Evolutionary conservation across 768 basidiomycete genomes (phyloP).

Genomic region (Suillus subalutaceus): DNA sequence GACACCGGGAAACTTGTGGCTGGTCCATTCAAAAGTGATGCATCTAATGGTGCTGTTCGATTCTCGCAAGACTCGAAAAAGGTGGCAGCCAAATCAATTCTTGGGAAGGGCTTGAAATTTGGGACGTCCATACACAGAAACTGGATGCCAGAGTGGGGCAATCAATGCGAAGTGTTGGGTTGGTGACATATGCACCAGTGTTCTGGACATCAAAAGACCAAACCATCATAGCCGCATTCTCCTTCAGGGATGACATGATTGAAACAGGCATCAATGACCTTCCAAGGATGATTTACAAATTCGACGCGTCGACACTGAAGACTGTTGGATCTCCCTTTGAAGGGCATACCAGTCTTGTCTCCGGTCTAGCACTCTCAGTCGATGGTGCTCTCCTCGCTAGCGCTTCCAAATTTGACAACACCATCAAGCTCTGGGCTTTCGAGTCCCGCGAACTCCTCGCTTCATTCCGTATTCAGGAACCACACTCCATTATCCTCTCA

Average conservation of each 20-base stretch:
- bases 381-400: background rate
- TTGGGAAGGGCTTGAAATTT: background rate
- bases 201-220: background rate
- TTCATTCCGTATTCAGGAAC: background rate
- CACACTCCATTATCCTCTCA: background rate
- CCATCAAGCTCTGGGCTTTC: slow-evolving; percentile 1
- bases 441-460: background rate
- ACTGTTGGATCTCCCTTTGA: background rate
- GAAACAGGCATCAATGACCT: too few species aligned
- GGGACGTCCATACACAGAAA: background rate
- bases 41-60: background rate
- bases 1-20: background rate
- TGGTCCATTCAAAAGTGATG: background rate
- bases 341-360: background rate
- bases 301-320: background rate
- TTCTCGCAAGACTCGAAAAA: background rate
- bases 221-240: background rate
- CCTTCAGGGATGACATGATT: background rate
- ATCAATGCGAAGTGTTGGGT: fast-evolving
- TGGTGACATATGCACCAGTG: background rate
- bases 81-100: background rate
- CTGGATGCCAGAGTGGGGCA: background rate
- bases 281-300: background rate
- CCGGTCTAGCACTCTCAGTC: background rate
- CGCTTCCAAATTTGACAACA: background rate